phyloP scores from a whole-genome alignment of 2,329 filamentous ascomycete species.

The Fusarium solani-melongenae region DNA sequence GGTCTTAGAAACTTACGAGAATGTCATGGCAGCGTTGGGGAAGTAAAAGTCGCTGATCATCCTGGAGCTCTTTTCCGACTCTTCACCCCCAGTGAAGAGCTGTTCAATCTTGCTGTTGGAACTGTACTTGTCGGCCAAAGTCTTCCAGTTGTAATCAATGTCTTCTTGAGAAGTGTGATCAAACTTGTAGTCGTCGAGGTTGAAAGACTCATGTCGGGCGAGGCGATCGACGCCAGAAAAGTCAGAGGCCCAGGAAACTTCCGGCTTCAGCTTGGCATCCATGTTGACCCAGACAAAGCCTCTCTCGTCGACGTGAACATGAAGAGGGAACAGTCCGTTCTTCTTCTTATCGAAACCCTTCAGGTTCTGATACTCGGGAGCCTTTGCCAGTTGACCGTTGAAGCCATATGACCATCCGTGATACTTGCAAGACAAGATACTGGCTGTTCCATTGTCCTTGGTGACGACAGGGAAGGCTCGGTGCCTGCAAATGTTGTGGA shows the following conservation, averaged over 20 bases:
- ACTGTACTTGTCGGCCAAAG: constrained; percentile 51
- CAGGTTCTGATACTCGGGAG: constrained; percentile 67
- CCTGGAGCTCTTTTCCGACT: constrained; percentile 15
- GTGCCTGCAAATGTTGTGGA: constrained; percentile 72
- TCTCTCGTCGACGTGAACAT: constrained; percentile 62
- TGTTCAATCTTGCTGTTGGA: constrained; percentile 51
- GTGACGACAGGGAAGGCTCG: constrained; percentile 68
- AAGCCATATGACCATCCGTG: constrained; percentile 72
- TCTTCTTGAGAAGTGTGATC: constrained; percentile 67
- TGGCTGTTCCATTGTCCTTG: constrained; percentile 60
- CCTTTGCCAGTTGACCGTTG: constrained; percentile 69
- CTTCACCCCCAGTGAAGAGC: background rate
- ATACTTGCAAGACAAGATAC: constrained; percentile 68
- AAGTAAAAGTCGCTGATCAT: constrained; percentile 36
- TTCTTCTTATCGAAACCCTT: constrained; percentile 64
- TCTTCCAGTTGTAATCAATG: constrained; percentile 69
- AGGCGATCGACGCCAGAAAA: constrained; percentile 58
- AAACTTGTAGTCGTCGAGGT: constrained; percentile 64
- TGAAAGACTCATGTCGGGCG: constrained; percentile 54
- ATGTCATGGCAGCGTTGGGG: constrained; percentile 32
- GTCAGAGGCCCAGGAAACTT: constrained; percentile 62
- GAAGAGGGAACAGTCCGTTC: constrained; percentile 66
- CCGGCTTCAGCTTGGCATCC: constrained; percentile 56
- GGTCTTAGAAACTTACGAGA: constrained; percentile 53
- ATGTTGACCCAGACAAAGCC: constrained; percentile 71